These are phyloP conservation scores for Fusarium ambrosium DNA, from an alignment of 2,329 filamentous ascomycete species.

Conservation along the genomic window DNA sequence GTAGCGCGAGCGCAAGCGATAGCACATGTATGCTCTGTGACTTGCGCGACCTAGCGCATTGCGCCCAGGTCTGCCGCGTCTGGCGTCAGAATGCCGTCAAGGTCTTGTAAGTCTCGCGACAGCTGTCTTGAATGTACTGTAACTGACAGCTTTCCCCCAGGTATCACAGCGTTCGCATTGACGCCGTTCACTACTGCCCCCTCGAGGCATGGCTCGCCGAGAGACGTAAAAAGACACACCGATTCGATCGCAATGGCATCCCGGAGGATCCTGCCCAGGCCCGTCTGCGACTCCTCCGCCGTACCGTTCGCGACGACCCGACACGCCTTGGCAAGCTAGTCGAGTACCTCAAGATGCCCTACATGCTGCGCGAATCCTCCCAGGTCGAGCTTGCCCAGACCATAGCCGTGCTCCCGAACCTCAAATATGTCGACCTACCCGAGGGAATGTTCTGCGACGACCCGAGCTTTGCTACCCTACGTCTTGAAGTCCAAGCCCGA, in stretches of 20 bases:
- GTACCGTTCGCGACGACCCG: slow-evolving; percentile 84
- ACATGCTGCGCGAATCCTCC: slow-evolving; percentile 92
- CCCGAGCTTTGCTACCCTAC: slow-evolving; percentile 77
- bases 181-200: slow-evolving; percentile 93
- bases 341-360: slow-evolving; percentile 87
- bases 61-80: slow-evolving; percentile 77
- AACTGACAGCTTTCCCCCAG: slow-evolving; percentile 58
- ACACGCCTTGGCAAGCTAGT: slow-evolving; percentile 77
- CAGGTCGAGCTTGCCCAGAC: slow-evolving; percentile 88
- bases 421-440: slow-evolving; percentile 91
- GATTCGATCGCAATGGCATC: slow-evolving; percentile 82
- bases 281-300: slow-evolving; percentile 82
- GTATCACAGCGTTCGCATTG: slow-evolving; percentile 91
- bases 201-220: slow-evolving; percentile 86
- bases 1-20: slow-evolving; percentile 73
- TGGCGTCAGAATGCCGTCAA: slow-evolving; percentile 72
- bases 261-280: slow-evolving; percentile 83
- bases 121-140: slow-evolving; percentile 1
- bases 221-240: slow-evolving; percentile 79
- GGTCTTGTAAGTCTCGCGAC: slow-evolving; percentile 70
- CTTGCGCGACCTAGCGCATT: slow-evolving; percentile 87
- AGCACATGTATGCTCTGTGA: slow-evolving; percentile 95
- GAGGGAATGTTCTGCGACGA: slow-evolving; percentile 90
- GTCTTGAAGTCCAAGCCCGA: slow-evolving; percentile 85
- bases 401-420: slow-evolving; percentile 85